phyloP scores from a whole-genome alignment of 2,329 filamentous ascomycete species.

The Colletotrichum kahawae region DNA sequence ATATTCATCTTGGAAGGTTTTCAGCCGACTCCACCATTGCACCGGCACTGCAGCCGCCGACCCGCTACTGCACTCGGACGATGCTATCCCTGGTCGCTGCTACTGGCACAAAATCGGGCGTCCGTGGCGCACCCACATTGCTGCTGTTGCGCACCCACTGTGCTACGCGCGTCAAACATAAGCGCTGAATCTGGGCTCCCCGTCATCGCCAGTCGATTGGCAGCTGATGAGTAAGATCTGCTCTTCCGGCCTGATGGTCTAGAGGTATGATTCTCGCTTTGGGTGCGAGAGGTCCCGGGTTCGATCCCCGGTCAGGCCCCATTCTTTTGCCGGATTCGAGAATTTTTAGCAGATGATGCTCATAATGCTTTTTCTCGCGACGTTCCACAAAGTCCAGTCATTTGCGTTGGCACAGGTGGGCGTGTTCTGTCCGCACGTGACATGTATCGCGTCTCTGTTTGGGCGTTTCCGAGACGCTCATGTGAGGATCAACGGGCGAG shows the following conservation, averaged over 20 bases:
- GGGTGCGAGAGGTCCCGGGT: conserved; percentile 40
- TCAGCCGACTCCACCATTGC: background rate
- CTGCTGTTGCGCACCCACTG: background rate
- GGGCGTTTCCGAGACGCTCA: background rate
- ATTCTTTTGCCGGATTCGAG: conserved; percentile 6
- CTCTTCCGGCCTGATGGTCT: conserved; percentile 31
- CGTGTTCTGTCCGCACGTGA: background rate
- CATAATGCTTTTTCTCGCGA: background rate
- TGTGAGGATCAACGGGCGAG: conserved; percentile 20
- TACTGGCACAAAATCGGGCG: background rate
- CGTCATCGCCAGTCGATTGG: background rate
- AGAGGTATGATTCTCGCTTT: conserved; percentile 41
- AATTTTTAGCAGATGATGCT: background rate
- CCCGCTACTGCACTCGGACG: background rate
- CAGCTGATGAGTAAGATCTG: background rate
- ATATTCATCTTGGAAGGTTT: background rate
- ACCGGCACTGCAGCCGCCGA: background rate
- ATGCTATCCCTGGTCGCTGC: background rate
- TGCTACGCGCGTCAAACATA: background rate
- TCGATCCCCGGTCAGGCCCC: conserved; percentile 35
- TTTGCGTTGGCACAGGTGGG: background rate
- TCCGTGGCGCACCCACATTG: background rate
- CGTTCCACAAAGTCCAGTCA: background rate
- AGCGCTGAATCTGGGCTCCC: background rate
- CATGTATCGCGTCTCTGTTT: background rate